Evolutionary conservation across 768 basidiomycete genomes (phyloP).

Genomic region (Leccinum boreale): DNA sequence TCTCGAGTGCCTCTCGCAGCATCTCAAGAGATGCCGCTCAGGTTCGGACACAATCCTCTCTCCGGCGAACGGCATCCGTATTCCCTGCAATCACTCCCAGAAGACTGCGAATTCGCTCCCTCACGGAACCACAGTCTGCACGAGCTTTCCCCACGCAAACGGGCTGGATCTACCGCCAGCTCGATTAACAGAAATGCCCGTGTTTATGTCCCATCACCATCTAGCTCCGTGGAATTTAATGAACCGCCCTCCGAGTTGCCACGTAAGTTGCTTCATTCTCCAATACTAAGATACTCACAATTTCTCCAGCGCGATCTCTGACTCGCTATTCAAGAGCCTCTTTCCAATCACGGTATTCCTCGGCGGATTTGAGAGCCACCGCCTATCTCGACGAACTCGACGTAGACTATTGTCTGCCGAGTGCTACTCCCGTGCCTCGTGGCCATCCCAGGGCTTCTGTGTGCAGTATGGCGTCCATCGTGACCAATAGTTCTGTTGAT

Average conservation of each 20-base stretch:
- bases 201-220: slow-evolving; percentile 19
- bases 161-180: slow-evolving; percentile 13
- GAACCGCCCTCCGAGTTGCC: slow-evolving; percentile 1
- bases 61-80: slow-evolving; percentile 16
- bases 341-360: slow-evolving; percentile 34
- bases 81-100: slow-evolving; percentile 48
- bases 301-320: slow-evolving; percentile 15
- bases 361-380: slow-evolving; percentile 15
- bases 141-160: slow-evolving; percentile 13
- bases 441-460: slow-evolving; percentile 38
- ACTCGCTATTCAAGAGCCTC: slow-evolving; percentile 23
- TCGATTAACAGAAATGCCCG: slow-evolving; percentile 14
- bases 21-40: slow-evolving; percentile 21
- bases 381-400: slow-evolving; percentile 31
- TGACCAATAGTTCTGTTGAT: slow-evolving; percentile 57
- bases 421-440: slow-evolving; percentile 17
- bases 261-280: slow-evolving; percentile 9
- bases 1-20: slow-evolving; percentile 22
- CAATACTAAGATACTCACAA: not conserved
- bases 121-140: slow-evolving; percentile 11
- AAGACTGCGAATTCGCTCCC: slow-evolving; percentile 42
- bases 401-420: slow-evolving; percentile 27
- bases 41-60: slow-evolving; percentile 30
- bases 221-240: slow-evolving; percentile 1
- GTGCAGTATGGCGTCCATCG: slow-evolving; percentile 53